A percentile compares a stretch with the other conserved stretches of the same genome.
Evolutionary conservation across 305 asterid species (phyloP).

Genomic region (Solanum hybrid): DNA sequence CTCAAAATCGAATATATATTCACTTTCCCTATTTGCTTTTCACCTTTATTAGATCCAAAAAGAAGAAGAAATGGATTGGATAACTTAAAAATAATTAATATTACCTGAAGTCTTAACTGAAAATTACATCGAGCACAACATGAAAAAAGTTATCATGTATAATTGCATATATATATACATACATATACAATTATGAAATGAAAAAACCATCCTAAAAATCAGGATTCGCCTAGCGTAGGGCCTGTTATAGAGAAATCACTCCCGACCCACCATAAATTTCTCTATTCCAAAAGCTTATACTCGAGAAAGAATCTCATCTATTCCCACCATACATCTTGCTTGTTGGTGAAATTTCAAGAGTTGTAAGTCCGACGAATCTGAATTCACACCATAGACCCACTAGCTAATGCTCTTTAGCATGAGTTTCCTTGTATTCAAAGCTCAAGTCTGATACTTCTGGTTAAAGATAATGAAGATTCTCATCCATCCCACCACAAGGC

Average conservation of each 20-base stretch:
- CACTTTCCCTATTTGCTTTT: background rate
- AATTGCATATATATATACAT: background rate
- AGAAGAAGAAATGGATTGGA: background rate
- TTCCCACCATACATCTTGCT: background rate
- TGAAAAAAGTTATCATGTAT: background rate
- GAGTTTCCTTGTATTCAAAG: background rate
- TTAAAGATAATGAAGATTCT: background rate
- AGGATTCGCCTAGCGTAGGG: rapidly evolving
- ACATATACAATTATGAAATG: background rate
- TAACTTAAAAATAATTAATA: background rate
- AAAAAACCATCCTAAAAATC: background rate
- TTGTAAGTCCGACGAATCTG: no score
- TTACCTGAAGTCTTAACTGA: background rate
- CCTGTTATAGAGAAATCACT: background rate
- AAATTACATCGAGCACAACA: background rate
- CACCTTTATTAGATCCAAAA: no score
- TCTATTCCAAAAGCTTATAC: background rate
- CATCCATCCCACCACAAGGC: background rate
- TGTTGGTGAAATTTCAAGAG: background rate
- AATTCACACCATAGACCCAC: background rate
- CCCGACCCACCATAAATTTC: background rate
- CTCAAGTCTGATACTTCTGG: background rate
- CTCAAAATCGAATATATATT: background rate
- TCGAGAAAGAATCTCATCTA: background rate
- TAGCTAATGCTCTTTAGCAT: background rate